These are phyloP conservation scores for Pulveroboletus sp. DNA, from an alignment of 768 basidiomycete genomes.

Conservation along the genomic window DNA sequence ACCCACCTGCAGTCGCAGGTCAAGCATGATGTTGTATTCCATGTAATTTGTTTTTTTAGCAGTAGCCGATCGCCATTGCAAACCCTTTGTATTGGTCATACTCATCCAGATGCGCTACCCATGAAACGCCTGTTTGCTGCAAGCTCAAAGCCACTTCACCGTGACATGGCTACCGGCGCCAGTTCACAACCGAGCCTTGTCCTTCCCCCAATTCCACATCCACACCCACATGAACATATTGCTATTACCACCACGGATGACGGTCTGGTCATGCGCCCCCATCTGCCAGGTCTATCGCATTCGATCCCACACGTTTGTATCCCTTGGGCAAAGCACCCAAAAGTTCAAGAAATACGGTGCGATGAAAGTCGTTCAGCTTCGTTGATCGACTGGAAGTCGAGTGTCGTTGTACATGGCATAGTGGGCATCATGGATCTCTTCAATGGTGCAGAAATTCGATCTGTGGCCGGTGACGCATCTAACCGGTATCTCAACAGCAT, in stretches of 20 bases:
- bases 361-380: conserved; percentile 33
- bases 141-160: conserved; percentile 2
- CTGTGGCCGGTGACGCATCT: conserved; percentile 4
- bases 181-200: conserved; percentile 60
- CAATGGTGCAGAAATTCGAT: conserved; percentile 45
- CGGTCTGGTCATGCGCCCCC: conserved; percentile 69
- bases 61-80: neutral
- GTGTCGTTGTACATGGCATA: conserved; percentile 70
- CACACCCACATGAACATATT: conserved; percentile 68
- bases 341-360: conserved; percentile 49
- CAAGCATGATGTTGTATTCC: conserved; percentile 27
- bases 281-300: conserved; percentile 33
- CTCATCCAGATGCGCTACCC: neutral
- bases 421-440: conserved; percentile 73
- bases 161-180: conserved; percentile 11
- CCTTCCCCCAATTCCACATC: conserved; percentile 72
- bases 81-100: neutral
- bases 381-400: conserved; percentile 50
- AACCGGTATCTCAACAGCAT: conserved; percentile 44
- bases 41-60: conserved; percentile 14
- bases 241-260: conserved; percentile 55
- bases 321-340: conserved; percentile 58
- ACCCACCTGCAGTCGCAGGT: conserved; percentile 39
- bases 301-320: conserved; percentile 43
- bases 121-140: conserved; percentile 35